Evolutionary conservation across 176 grass and related monocot species (phyloP).

Genomic region (Cenchrus purpureus): DNA sequence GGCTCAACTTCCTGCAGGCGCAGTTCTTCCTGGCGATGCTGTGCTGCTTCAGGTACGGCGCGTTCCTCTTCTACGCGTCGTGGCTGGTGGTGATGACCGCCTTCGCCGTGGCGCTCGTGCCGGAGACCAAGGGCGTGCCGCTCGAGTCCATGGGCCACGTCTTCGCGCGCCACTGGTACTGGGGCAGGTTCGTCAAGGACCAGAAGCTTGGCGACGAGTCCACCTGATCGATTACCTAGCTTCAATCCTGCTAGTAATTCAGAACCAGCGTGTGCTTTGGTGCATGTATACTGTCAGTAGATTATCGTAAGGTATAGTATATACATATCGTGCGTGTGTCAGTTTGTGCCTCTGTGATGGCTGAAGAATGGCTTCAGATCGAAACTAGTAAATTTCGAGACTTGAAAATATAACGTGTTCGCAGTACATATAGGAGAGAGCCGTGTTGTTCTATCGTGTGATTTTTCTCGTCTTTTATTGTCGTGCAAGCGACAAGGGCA

Average conservation of each 20-base stretch:
- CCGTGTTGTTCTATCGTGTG: too few relatives aligned
- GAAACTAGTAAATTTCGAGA: background rate
- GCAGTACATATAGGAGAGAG: background rate
- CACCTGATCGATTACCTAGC: background rate
- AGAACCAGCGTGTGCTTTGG: background rate
- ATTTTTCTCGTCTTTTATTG: too few relatives aligned
- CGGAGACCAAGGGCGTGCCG: constrained; percentile 77
- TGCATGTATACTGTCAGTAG: constrained; percentile 11
- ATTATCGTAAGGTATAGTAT: background rate
- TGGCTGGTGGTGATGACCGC: constrained; percentile 72
- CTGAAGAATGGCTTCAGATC: background rate
- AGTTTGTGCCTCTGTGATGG: background rate
- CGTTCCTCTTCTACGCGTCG: constrained; percentile 67
- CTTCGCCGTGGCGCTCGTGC: constrained; percentile 63
- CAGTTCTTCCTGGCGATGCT: constrained; percentile 83
- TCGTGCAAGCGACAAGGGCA: too few relatives aligned
- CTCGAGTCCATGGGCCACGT: constrained; percentile 64
- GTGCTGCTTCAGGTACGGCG: constrained; percentile 72
- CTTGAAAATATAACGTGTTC: background rate
- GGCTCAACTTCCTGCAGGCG: constrained; percentile 79
- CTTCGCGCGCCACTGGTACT: constrained; percentile 78
- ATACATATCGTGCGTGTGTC: background rate
- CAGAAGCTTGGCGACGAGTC: constrained; percentile 42
- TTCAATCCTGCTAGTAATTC: background rate
- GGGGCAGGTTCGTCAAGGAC: constrained; percentile 63